Conservation (phyloP, 192 early-diverging fungal genomes). For the Glomus cerebriforme region DNA sequence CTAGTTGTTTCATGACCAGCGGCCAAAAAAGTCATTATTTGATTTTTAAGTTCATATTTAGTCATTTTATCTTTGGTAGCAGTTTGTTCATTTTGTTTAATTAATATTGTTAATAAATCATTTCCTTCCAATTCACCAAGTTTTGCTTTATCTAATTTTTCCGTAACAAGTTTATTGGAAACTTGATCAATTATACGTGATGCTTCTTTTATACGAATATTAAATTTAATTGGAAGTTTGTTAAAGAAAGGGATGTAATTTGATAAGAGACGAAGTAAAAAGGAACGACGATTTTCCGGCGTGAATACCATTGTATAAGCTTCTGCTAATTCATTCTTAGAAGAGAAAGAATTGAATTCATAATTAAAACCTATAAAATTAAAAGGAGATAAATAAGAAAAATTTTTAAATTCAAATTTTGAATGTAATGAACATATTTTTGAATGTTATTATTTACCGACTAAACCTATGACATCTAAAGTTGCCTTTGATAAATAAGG, state of each 20-base stretch:
- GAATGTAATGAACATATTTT: not conserved
- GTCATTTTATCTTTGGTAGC: slow-evolving; percentile 44
- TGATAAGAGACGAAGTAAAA: slow-evolving; percentile 34
- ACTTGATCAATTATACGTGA: slow-evolving; percentile 35
- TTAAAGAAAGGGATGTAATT: slow-evolving; percentile 31
- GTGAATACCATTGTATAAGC: slow-evolving; percentile 50
- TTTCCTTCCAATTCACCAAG: slow-evolving; percentile 31
- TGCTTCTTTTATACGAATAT: not conserved
- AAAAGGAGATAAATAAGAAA: too few relatives aligned
- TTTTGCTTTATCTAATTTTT: slow-evolving; percentile 35
- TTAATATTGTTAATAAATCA: slow-evolving; percentile 50
- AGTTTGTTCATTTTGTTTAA: slow-evolving; percentile 47
- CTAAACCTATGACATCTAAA: slow-evolving; percentile 49
- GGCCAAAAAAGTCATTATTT: slow-evolving; percentile 53
- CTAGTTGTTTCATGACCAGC: slow-evolving; percentile 66
- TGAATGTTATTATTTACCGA: slow-evolving; percentile 28
- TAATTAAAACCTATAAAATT: slow-evolving; percentile 47
- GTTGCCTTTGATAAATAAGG: slow-evolving; percentile 43
- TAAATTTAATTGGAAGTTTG: slow-evolving; percentile 38
- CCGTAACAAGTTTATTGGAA: slow-evolving; percentile 41
- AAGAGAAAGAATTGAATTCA: slow-evolving; percentile 46
- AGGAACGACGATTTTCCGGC: not conserved
- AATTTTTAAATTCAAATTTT: not conserved
- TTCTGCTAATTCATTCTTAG: slow-evolving; percentile 42
- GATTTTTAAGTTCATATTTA: slow-evolving; percentile 50